Percentiles rank a stretch among this genome's conserved stretches.
Evolutionary conservation across 768 basidiomycete genomes (phyloP).

Genomic region (Atractiella rhizophila): DNA sequence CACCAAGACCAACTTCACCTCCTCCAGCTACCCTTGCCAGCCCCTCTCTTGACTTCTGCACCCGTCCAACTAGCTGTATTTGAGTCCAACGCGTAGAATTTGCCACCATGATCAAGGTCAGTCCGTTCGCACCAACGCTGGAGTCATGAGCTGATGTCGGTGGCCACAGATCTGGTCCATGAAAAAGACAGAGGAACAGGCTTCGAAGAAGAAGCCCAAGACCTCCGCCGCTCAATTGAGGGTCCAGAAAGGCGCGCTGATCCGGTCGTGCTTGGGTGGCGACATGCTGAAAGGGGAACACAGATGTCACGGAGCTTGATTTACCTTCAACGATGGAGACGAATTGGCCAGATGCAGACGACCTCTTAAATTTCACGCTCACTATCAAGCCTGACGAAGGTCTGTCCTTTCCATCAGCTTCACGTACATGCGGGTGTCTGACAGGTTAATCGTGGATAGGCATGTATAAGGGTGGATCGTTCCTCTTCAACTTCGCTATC

Average conservation of each 20-base stretch:
- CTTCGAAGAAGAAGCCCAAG: slow-evolving; percentile 93
- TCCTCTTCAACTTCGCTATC: slow-evolving; percentile 82
- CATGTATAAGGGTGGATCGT: slow-evolving; percentile 92
- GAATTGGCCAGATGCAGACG: slow-evolving; percentile 64
- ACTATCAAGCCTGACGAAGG: slow-evolving; percentile 95
- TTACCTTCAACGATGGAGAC: slow-evolving; percentile 90
- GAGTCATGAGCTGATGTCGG: too few relatives aligned
- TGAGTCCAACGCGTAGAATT: too few relatives aligned
- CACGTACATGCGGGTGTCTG: background rate
- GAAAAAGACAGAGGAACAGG: slow-evolving; percentile 97
- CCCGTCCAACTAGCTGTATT: too few relatives aligned
- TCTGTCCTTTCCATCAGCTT: slow-evolving; percentile 23
- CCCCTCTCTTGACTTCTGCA: too few relatives aligned
- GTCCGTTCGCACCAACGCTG: too few relatives aligned
- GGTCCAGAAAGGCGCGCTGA: slow-evolving; percentile 76
- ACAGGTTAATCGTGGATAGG: slow-evolving; percentile 28
- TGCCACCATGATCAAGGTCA: too few relatives aligned
- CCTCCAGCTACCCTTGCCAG: too few relatives aligned
- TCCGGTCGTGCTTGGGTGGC: background rate
- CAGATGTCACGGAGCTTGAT: slow-evolving; percentile 91
- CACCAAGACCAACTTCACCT: too few relatives aligned
- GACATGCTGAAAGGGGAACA: background rate
- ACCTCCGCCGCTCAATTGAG: slow-evolving; percentile 93
- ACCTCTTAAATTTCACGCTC: slow-evolving; percentile 88
- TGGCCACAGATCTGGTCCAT: slow-evolving; percentile 77